A percentile compares a stretch with the other conserved stretches of the same genome.
phyloP scores from a whole-genome alignment of 352 stramenopile species.

The Lagenidium giganteum region DNA sequence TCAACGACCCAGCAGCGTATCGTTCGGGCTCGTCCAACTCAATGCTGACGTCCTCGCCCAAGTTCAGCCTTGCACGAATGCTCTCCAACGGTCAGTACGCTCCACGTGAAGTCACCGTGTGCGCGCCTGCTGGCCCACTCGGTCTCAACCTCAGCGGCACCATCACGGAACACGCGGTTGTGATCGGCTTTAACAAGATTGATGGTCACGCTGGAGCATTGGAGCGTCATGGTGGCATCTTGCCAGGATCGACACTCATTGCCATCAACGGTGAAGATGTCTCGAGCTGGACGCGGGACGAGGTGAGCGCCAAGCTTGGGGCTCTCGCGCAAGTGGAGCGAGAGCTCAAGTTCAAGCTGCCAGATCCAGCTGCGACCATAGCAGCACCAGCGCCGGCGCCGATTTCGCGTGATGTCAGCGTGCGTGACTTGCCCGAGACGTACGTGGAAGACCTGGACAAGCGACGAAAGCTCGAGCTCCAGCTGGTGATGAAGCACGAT shows the following conservation, averaged over 20 bases:
- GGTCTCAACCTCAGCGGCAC: slow-evolving; percentile 59
- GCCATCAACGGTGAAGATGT: slow-evolving; percentile 68
- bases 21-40: too few species aligned
- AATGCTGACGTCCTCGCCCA: slow-evolving; percentile 11
- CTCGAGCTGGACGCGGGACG: slow-evolving; percentile 27
- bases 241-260: slow-evolving; percentile 47
- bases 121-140: slow-evolving; percentile 52
- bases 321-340: slow-evolving; percentile 31
- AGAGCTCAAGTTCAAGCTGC: slow-evolving; percentile 46
- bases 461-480: slow-evolving; percentile 61
- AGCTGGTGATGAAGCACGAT: slow-evolving; percentile 60
- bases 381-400: background rate
- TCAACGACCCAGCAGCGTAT: too few species aligned
- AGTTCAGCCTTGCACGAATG: too few species aligned
- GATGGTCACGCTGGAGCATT: slow-evolving; percentile 49
- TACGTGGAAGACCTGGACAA: slow-evolving; percentile 42
- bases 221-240: slow-evolving; percentile 49
- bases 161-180: slow-evolving; percentile 40
- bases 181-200: slow-evolving; percentile 59
- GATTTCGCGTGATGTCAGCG: slow-evolving; percentile 6
- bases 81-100: too few species aligned
- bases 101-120: slow-evolving; percentile 21
- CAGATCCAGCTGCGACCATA: slow-evolving; percentile 7
- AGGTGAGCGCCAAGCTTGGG: slow-evolving; percentile 32
- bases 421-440: slow-evolving; percentile 3